Evolutionary conservation across 768 basidiomycete species (phyloP).

Genomic region (Rhodotorula graminis): DNA sequence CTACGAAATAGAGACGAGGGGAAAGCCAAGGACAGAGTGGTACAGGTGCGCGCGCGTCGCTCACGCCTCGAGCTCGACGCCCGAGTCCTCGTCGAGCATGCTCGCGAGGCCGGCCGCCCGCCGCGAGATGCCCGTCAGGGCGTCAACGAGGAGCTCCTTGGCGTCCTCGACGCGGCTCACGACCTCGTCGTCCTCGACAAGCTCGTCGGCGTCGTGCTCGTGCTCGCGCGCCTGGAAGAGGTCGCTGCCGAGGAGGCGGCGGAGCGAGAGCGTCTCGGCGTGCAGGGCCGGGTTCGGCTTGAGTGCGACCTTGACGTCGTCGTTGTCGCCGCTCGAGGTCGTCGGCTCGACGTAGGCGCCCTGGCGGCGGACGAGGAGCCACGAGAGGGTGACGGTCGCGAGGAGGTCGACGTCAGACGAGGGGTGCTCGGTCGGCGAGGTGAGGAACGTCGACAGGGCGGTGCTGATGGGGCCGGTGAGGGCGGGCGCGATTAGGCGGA

Average conservation of each 20-base stretch:
- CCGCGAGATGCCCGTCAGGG: background rate
- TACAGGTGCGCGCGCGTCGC: background rate
- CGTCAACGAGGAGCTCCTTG: conserved; percentile 11
- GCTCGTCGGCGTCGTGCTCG: background rate
- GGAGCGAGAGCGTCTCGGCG: conserved; percentile 13
- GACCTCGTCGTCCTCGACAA: background rate
- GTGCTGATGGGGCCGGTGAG: background rate
- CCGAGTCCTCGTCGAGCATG: conserved; percentile 7
- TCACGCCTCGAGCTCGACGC: conserved; percentile 5
- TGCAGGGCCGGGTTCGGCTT: conserved; percentile 17
- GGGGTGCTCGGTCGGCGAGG: background rate
- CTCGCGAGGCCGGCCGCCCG: background rate
- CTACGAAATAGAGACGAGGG: background rate
- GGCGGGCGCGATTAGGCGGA: conserved; percentile 20
- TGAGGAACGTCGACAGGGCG: background rate
- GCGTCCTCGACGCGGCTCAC: conserved; percentile 8
- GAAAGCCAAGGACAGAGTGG: background rate
- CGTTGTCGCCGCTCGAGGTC: background rate
- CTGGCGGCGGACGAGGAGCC: conserved; percentile 26
- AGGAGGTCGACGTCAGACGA: conserved; percentile 20
- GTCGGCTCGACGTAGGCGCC: background rate
- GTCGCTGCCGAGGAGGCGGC: conserved; percentile 17
- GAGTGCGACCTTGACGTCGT: background rate
- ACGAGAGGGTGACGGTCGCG: conserved; percentile 18
- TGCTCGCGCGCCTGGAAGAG: conserved; percentile 6